phyloP scores from a whole-genome alignment of 768 basidiomycete genomes.

The Podaxis sp. region DNA sequence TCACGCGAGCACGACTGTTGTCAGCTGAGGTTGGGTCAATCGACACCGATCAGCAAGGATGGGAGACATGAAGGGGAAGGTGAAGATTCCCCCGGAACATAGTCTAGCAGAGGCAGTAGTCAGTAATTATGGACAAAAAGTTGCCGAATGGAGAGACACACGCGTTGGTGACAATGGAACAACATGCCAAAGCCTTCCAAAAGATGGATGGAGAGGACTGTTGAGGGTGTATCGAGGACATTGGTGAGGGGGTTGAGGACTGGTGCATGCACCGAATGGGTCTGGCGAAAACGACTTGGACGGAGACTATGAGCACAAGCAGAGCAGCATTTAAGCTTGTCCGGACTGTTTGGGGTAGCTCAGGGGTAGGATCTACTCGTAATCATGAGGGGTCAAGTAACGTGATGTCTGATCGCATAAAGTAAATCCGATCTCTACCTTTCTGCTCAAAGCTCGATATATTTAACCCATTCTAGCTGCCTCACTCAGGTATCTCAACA shows the following conservation, averaged over 20 bases:
- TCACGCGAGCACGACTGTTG: conserved; percentile 74
- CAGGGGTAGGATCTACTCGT: background rate
- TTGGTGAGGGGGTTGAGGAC: background rate
- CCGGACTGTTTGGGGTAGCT: background rate
- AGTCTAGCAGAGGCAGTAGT: conserved; percentile 37
- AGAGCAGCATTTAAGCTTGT: background rate
- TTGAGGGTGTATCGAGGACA: background rate
- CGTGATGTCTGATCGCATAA: background rate
- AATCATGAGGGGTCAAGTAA: conserved; percentile 2
- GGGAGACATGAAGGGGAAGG: conserved; percentile 72
- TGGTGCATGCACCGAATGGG: background rate
- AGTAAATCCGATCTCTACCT: background rate
- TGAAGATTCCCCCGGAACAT: conserved; percentile 76
- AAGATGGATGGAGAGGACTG: conserved; percentile 5
- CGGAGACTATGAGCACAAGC: background rate
- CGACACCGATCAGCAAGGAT: conserved; percentile 52
- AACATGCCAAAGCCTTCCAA: conserved; percentile 29
- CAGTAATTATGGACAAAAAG: background rate
- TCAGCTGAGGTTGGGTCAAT: conserved; percentile 72
- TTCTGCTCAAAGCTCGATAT: background rate
- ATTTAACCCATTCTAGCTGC: conserved; percentile 1
- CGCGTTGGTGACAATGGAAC: conserved; percentile 63
- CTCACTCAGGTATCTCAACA: background rate
- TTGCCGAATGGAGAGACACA: conserved; percentile 27
- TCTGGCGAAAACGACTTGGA: background rate